Conservation (phyloP, 1,284 basidiomycete genomes). For the Somion occarium region DNA sequence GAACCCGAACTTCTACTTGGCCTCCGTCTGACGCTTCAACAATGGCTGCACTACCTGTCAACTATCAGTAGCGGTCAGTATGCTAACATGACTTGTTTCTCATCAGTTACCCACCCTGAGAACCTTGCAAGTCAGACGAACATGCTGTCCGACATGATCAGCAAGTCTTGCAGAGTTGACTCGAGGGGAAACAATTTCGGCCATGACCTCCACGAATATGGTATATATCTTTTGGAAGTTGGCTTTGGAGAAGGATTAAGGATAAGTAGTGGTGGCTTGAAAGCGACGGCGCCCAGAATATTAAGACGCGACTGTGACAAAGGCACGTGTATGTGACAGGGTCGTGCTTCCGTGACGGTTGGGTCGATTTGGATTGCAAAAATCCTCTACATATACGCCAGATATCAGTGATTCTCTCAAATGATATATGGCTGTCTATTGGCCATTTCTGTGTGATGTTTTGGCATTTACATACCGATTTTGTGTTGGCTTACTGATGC, state of each 20-base stretch:
- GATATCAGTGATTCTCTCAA: not conserved
- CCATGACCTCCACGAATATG: conserved; percentile 24
- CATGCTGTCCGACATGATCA: conserved; percentile 50
- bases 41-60: not conserved
- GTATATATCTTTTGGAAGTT: not conserved
- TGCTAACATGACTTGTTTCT: not conserved
- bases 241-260: not conserved
- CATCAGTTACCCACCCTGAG: too few species aligned
- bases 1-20: conserved; percentile 49
- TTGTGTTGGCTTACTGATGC: not conserved
- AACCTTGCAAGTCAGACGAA: conserved; percentile 73
- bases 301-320: not conserved
- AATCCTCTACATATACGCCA: not conserved
- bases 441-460: too few species aligned
- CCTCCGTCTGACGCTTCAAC: conserved; percentile 50
- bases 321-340: not conserved
- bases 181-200: conserved; percentile 48
- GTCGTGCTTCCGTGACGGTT: not conserved
- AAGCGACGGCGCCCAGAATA: not conserved
- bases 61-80: not conserved
- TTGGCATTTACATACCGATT: not conserved
- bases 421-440: not conserved
- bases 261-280: not conserved
- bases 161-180: conserved; percentile 62
- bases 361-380: not conserved